phyloP scores from a whole-genome alignment of 331 rosid species.

The Telfairia occidentalis region DNA sequence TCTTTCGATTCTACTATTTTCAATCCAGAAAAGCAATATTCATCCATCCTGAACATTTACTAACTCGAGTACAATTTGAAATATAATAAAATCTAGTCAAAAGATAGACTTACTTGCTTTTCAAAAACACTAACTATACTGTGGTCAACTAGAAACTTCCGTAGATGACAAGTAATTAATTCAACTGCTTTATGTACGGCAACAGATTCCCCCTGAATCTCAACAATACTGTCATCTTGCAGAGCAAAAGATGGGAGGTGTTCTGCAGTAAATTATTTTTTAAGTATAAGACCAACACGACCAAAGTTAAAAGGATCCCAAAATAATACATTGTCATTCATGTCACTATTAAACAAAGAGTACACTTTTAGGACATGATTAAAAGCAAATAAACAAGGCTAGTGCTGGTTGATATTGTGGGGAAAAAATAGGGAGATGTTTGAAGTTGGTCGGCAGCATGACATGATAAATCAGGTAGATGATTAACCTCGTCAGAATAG shows the following conservation, averaged over 20 bases:
- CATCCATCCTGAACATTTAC: neutral
- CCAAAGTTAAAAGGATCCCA: neutral
- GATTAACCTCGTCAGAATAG: neutral
- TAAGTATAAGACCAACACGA: neutral
- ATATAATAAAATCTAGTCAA: neutral
- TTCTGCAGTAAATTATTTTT: constrained; percentile 34
- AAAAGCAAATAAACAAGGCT: neutral
- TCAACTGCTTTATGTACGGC: constrained; percentile 77
- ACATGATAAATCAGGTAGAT: neutral
- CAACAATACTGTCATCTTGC: constrained; percentile 87
- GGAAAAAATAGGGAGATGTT: neutral
- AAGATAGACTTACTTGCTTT: constrained; percentile 42
- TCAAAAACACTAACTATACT: constrained; percentile 65
- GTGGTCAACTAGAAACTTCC: constrained; percentile 85
- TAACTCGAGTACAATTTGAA: neutral
- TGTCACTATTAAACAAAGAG: neutral
- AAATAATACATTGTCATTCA: neutral
- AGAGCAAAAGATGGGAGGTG: constrained; percentile 81
- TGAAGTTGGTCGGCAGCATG: neutral
- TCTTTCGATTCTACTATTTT: neutral
- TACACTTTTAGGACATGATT: neutral
- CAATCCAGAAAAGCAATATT: neutral
- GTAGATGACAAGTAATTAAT: constrained; percentile 67
- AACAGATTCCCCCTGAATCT: constrained; percentile 60
- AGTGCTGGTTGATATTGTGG: neutral